Base-by-base conservation (phyloP, 2,329 filamentous ascomycete genomes). In the Decorospora gaudefroyi region DNA sequence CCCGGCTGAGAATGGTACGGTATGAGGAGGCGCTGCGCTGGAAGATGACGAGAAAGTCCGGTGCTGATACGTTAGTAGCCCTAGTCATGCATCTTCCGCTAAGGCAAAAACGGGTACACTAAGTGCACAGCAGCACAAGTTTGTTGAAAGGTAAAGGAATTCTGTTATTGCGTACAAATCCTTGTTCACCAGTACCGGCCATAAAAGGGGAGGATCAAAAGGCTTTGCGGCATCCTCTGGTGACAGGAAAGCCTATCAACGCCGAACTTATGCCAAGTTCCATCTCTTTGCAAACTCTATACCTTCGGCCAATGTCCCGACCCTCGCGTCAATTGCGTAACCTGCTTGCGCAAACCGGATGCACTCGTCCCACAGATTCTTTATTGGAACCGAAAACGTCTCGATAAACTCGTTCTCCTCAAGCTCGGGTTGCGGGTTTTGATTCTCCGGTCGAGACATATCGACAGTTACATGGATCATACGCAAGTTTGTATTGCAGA, bases 341-440 rank as follows among this genome's bases (percentile, higher is more conserved):
- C 88, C 88, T 52, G 89, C 75, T 2, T 73, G 72, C 62, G 90
- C 87, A 1, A 90, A 74, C 52, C 69, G 78, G 65, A 82, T 82
- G 63, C 84, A 84, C 62, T 86, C 83, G 0, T 77, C 77, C 74
- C 85, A 90, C 26, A 92, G 68, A 10, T 78, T 74, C 13, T 70
- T 73, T 29, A 92, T 64, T 4, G 83, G 84, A 6, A 89, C 77
- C 6, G 80, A 81, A 60, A 92, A 91, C 22, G 85, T 84, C 66
- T 91, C 87, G 61, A 92, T 91, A 64, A 90, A 91, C 71, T 92
- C 88, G 51, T 83, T 85, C 17, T 90, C 87, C 64, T 92, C 87
- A 5, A 91, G 76, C 62, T 86, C 74, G 0, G 87, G 84, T 66
- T 83, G 53, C 1, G 82, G 82, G 39, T 87, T 76, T 64, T 85